Conservation (phyloP, 2,329 filamentous ascomycete genomes). For the Elsinoe necatrix region DNA sequence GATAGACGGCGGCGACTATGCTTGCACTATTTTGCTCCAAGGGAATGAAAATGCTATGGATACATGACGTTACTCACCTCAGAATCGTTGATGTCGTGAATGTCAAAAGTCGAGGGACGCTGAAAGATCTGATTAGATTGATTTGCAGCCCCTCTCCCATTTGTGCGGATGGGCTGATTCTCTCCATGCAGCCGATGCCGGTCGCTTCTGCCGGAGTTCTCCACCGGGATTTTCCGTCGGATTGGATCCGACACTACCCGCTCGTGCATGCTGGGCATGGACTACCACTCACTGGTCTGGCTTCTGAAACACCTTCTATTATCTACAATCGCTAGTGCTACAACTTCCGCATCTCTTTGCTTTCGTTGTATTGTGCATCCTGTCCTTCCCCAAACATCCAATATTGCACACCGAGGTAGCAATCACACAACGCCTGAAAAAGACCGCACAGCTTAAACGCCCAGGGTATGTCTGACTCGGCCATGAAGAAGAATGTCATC, state of each 20-base stretch:
- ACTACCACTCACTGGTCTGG: neutral
- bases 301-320: neutral
- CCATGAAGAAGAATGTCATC: conserved; percentile 69
- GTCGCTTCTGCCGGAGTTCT: neutral
- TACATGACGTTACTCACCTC: neutral
- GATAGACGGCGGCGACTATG: neutral
- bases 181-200: conserved; percentile 1
- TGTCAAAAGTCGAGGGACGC: conserved; percentile 10
- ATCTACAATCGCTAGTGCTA: neutral
- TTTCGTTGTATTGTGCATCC: conserved; percentile 17
- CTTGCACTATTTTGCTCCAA: neutral
- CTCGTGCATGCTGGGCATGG: neutral
- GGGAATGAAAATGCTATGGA: neutral
- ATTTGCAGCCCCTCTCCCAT: conserved; percentile 1
- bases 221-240: neutral
- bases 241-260: neutral
- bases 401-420: conserved; percentile 66
- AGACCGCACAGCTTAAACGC: conserved; percentile 76
- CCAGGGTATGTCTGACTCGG: conserved; percentile 58
- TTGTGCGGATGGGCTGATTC: conserved; percentile 12
- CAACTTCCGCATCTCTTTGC: conserved; percentile 17
- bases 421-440: conserved; percentile 71
- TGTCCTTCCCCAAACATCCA: conserved; percentile 55
- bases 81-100: neutral
- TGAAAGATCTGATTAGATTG: conserved; percentile 17